Base-by-base conservation (phyloP, 495 filamentous ascomycete genomes). In the Aspergillus olivimuriae region DNA sequence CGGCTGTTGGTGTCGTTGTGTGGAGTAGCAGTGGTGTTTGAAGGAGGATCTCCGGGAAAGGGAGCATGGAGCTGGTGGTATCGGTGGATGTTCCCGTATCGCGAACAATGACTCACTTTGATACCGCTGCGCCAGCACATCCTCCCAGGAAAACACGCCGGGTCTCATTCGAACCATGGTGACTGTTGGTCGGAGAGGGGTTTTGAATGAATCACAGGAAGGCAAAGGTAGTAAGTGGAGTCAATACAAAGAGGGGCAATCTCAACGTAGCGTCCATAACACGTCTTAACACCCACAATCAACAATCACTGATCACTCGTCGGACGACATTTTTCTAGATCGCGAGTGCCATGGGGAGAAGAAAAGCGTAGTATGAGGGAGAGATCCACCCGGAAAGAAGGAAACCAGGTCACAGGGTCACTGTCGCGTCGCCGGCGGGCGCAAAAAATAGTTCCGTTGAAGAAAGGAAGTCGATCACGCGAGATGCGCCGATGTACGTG, bases 101-200 rank as follows among this genome's bases (percentile, higher is more conserved):
- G n/a, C 21, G 21, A 30, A 30, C 3, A 35, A 44, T 28, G 11
- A 63, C 64, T 56, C 17, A 73, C 69, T 71, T 46, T 68, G 64
- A 50, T 70, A 71, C 46, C 66, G 62, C 34, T 73, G 67, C 16
- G 62, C 59, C 30, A 73, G 49, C 6, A 73, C 67, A 57, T 73
- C 69, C 48, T 73, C 67, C 67, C 69, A 71, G 4, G 67, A 71
- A 48, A 71, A 70, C 1, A 70, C 64, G 0, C 69, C 69, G 26
- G 60, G 58, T 50, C 63, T 69, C 33, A 59, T 57, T 43, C 66
- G 61, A 11, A 64, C 56, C 69, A 72, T 72, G 41, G 48, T 14
- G 18, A 33, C 34, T n/a, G n/a, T n/a, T n/a, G n/a, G n/a, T n/a
- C n/a, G n/a, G n/a, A n/a, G n/a, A n/a, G 15, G 28, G 9, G 30